Percentiles rank a stretch among this genome's conserved stretches.
phyloP scores from a whole-genome alignment of 2,329 filamentous ascomycete genomes.

The Mycocentrospora acerina region DNA sequence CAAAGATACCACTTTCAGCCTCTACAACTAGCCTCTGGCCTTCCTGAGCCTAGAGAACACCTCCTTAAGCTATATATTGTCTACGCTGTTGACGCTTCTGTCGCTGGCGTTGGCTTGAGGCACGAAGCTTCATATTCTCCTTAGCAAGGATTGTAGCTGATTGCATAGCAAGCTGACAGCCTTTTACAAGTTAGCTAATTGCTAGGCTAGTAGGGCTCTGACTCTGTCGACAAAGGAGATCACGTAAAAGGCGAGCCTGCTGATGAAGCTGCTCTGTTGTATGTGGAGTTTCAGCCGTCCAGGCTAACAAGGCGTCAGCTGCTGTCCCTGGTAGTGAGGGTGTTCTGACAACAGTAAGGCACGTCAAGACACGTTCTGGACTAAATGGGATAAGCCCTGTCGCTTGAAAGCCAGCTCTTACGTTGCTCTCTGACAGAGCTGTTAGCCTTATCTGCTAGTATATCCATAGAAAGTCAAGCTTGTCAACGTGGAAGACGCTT shows the following conservation, averaged over 20 bases:
- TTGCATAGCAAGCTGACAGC: conserved; percentile 9
- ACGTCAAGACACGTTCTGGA: conserved; percentile 16
- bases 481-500: too few species aligned
- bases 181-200: conserved; percentile 16
- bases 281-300: conserved; percentile 18
- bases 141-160: conserved; percentile 5
- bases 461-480: too few species aligned
- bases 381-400: conserved; percentile 14
- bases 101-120: conserved; percentile 2
- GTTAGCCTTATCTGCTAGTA: too few species aligned
- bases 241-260: conserved; percentile 13
- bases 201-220: conserved; percentile 18
- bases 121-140: conserved; percentile 7
- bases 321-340: conserved; percentile 13
- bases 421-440: too few species aligned
- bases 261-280: conserved; percentile 20
- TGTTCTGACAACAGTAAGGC: conserved; percentile 5
- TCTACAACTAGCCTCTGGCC: too few species aligned
- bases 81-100: conserved; percentile 3
- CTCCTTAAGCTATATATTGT: conserved; percentile 12
- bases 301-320: conserved; percentile 4
- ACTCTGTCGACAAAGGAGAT: conserved; percentile 12
- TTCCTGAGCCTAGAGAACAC: too few species aligned
- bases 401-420: conserved; percentile 2
- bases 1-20: too few species aligned